A percentile compares a stretch with the other conserved stretches of the same genome.
Evolutionary conservation across 805 yeast species (phyloP).

Genomic region (Candida germanica): DNA sequence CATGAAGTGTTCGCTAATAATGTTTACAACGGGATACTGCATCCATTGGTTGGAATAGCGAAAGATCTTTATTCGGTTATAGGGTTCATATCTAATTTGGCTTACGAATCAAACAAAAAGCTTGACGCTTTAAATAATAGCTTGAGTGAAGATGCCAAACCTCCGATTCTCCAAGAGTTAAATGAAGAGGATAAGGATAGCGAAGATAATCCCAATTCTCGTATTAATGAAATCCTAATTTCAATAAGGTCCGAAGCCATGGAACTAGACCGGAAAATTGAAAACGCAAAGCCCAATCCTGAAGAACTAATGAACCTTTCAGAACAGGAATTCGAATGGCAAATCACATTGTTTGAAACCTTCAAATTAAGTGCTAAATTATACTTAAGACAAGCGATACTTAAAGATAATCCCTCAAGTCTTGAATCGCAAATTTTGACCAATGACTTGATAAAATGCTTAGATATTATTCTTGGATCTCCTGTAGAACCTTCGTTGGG

Average conservation of each 20-base stretch:
- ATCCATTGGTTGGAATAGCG: conserved; percentile 72
- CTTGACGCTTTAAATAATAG: conserved; percentile 4
- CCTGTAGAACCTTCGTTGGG: conserved; percentile 68
- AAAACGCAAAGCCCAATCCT: conserved; percentile 50
- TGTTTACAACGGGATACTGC: conserved; percentile 44
- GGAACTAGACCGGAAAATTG: conserved; percentile 47
- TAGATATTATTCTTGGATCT: conserved; percentile 62
- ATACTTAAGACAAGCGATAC: conserved; percentile 63
- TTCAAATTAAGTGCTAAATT: conserved; percentile 68
- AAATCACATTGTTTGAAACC: conserved; percentile 66
- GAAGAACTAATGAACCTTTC: conserved; percentile 39
- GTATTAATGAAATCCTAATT: conserved; percentile 18
- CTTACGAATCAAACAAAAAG: conserved; percentile 46
- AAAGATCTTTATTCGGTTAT: conserved; percentile 63
- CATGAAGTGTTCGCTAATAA: conserved; percentile 45
- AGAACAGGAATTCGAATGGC: conserved; percentile 57
- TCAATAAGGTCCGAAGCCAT: conserved; percentile 30
- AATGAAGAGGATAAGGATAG: conserved; percentile 15
- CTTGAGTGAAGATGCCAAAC: not conserved
- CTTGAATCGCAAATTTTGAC: conserved; percentile 61
- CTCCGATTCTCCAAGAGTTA: conserved; percentile 1
- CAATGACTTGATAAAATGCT: conserved; percentile 50
- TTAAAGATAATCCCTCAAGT: conserved; percentile 57
- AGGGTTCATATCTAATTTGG: conserved; percentile 65
- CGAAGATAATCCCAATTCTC: conserved; percentile 20